A percentile compares a stretch with the other conserved stretches of the same genome.
Evolutionary conservation across 2,329 filamentous ascomycete genomes (phyloP).

Genomic region (Zalaria sp.): DNA sequence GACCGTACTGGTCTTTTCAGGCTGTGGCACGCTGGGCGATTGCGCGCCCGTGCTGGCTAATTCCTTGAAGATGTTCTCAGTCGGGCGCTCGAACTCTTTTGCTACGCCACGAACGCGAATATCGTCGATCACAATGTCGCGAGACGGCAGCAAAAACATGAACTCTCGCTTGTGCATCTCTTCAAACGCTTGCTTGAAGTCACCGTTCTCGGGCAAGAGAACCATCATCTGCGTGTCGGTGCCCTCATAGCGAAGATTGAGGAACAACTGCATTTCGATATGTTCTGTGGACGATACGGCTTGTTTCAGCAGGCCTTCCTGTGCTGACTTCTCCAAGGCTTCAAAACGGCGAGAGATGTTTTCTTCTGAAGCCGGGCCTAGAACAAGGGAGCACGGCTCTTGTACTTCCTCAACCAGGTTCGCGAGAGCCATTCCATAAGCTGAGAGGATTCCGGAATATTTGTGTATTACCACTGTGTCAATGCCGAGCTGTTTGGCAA

Average conservation of each 20-base stretch:
- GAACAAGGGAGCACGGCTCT: conserved; percentile 48
- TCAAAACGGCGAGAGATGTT: conserved; percentile 34
- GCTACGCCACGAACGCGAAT: conserved; percentile 16
- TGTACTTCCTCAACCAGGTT: conserved; percentile 82
- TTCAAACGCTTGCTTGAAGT: conserved; percentile 24
- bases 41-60: too few species aligned
- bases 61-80: neutral
- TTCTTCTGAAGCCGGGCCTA: conserved; percentile 38
- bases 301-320: conserved; percentile 26
- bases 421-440: conserved; percentile 78
- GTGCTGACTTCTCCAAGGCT: conserved; percentile 17
- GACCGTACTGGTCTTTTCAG: neutral
- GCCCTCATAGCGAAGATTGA: conserved; percentile 37
- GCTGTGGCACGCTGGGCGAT: neutral
- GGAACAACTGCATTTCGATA: conserved; percentile 29
- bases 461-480: conserved; percentile 68
- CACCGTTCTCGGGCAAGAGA: conserved; percentile 19
- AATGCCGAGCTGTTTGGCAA: conserved; percentile 67
- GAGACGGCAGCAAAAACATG: conserved; percentile 21
- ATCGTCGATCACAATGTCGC: conserved; percentile 26
- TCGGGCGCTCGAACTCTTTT: neutral
- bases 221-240: conserved; percentile 37
- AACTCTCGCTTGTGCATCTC: conserved; percentile 26
- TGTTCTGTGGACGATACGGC: conserved; percentile 23
- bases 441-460: conserved; percentile 74